Percentiles rank a stretch among this genome's conserved stretches.
Evolutionary conservation across 2,329 filamentous ascomycete genomes (phyloP).

Genomic region (Penicillium sp.): DNA sequence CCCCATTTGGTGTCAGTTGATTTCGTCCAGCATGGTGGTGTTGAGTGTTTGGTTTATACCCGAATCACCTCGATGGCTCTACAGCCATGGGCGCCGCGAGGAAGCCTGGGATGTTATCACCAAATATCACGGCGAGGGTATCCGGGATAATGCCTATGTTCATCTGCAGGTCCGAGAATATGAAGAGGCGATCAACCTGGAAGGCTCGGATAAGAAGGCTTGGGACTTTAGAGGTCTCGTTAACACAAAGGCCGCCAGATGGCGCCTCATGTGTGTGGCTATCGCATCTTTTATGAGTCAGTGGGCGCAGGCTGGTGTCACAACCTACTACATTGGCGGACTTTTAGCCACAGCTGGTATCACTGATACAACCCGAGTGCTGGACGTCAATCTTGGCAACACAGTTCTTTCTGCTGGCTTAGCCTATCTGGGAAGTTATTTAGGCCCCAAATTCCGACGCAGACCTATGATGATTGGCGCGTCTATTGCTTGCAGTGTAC

Average conservation of each 20-base stretch:
- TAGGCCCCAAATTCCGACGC: slow-evolving; percentile 60
- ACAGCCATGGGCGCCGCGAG: slow-evolving; percentile 58
- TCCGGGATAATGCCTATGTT: slow-evolving; percentile 33
- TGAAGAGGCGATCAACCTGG: slow-evolving; percentile 31
- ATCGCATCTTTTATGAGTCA: slow-evolving; percentile 57
- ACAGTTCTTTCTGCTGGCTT: slow-evolving; percentile 53
- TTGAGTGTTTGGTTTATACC: slow-evolving; percentile 53
- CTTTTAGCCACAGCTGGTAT: slow-evolving; percentile 55
- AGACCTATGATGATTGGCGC: slow-evolving; percentile 50
- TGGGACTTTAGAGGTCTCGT: slow-evolving; percentile 39
- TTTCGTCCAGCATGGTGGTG: slow-evolving; percentile 49
- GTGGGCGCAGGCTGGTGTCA: slow-evolving; percentile 30
- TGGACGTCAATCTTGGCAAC: slow-evolving; percentile 57
- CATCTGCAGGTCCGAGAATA: slow-evolving; percentile 36
- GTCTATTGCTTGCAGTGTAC: slow-evolving; percentile 2
- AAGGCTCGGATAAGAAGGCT: slow-evolving; percentile 55
- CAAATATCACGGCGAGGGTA: slow-evolving; percentile 57
- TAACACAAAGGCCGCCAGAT: slow-evolving; percentile 39
- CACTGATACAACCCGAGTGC: slow-evolving; percentile 49
- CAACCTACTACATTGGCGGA: slow-evolving; percentile 58
- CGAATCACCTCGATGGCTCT: slow-evolving; percentile 63
- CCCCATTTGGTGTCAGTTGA: slow-evolving; percentile 56
- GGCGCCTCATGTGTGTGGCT: slow-evolving; percentile 52
- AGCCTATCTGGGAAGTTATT: slow-evolving; percentile 49
- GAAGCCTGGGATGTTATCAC: slow-evolving; percentile 58